phyloP scores from a whole-genome alignment of 108 stramenopile species.

The Aureococcus anophagefferens region DNA sequence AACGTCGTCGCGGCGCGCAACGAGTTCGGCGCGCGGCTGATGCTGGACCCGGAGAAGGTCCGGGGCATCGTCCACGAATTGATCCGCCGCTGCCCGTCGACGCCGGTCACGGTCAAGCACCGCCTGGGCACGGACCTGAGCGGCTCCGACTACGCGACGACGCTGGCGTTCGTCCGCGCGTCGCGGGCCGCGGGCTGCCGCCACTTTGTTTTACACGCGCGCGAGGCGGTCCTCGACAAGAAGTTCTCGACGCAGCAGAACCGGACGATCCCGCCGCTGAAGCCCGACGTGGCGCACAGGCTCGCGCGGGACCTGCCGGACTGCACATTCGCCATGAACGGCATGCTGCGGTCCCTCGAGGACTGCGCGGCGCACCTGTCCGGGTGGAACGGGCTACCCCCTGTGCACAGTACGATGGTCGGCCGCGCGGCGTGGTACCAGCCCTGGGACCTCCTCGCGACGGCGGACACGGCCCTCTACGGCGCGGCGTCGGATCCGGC shows the following conservation, averaged over 20 bases:
- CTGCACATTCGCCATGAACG: conserved; percentile 15
- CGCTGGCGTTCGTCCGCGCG: neutral
- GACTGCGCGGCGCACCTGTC: neutral
- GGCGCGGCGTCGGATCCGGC: neutral
- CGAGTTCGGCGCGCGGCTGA: conserved; percentile 12
- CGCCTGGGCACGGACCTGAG: neutral
- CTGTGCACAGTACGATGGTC: conserved; percentile 2
- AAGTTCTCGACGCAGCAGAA: neutral
- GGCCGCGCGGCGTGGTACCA: conserved; percentile 3
- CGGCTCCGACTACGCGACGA: neutral
- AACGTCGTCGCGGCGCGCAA: neutral
- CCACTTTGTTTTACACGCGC: neutral
- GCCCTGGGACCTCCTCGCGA: neutral
- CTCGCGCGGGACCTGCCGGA: conserved; percentile 13
- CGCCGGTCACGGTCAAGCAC: neutral
- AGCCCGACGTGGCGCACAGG: conserved; percentile 1
- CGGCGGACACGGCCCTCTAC: neutral
- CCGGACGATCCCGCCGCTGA: conserved; percentile 11
- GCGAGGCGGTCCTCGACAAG: neutral
- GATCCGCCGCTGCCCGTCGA: neutral
- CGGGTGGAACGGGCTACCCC: neutral
- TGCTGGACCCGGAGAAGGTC: conserved; percentile 6
- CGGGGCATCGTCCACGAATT: neutral
- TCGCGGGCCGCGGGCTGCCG: neutral
- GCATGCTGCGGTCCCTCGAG: neutral